Conservation (phyloP, 2,329 filamentous ascomycete species). For the Talaromyces piceae region DNA sequence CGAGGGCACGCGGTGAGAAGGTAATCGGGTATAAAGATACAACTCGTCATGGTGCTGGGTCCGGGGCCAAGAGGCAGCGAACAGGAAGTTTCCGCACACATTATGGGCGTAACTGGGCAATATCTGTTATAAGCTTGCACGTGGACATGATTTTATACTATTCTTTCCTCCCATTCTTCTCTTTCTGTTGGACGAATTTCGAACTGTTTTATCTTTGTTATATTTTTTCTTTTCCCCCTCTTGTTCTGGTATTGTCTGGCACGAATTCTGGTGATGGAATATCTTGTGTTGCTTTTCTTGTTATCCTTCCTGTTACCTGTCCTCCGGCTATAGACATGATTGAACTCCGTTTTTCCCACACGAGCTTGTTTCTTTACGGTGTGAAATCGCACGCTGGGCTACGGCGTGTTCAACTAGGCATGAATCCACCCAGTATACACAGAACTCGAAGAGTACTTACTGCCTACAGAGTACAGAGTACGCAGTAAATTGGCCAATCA, state of each 20-base stretch:
- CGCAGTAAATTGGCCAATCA: no score
- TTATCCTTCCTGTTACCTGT: background rate
- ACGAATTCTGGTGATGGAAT: no score
- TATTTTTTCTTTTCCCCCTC: background rate
- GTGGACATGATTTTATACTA: slow-evolving; percentile 11
- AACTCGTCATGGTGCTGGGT: background rate
- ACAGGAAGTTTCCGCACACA: slow-evolving; percentile 14
- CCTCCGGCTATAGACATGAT: background rate
- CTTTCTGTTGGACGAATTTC: slow-evolving; percentile 1
- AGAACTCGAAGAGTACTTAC: no score
- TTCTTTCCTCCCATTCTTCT: background rate
- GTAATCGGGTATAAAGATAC: no score
- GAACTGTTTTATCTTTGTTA: no score
- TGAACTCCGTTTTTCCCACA: background rate
- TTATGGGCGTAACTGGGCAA: slow-evolving; percentile 20
- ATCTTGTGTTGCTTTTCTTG: background rate
- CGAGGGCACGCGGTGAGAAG: no score
- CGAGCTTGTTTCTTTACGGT: no score
- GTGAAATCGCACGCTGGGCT: no score
- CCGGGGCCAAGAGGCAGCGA: background rate
- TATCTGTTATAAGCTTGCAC: slow-evolving; percentile 14
- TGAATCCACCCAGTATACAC: no score
- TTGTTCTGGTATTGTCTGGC: no score
- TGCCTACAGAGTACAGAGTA: no score
- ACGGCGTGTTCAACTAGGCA: no score